Evolutionary conservation across 768 basidiomycete genomes (phyloP), one percentile per base, ranked within the genome.

Genomic region (Multifurca ochricompacta): DNA sequence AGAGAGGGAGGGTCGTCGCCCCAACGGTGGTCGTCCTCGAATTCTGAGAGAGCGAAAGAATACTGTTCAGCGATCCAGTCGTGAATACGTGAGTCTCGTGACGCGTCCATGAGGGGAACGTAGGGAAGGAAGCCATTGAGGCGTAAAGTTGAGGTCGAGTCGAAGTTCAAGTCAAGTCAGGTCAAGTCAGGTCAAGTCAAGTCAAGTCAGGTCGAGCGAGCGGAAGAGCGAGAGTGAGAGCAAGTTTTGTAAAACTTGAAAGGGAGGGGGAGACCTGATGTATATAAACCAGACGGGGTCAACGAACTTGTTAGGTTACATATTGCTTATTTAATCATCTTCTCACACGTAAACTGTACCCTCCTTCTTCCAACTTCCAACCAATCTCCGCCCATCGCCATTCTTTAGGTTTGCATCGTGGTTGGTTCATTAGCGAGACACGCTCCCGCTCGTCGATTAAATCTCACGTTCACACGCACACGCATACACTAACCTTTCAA

Each of bases 11-110:
- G 51, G 59, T 60, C 58, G 32, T 55, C 49, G 37, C 51, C 44
- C 35, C 37, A 41, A 11, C 16, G 42, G 13, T 37, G 39, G 21
- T 53, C 56, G 28, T 47, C 48, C 36, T 62, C 52, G 19, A 48
- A 46, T 11, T 62, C 59, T 3, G 51, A 46, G 40, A 61, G 59
- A 27, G 59, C 61, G 18, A 62, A 62, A 21, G 56, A 51, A 19
- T 56, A 60, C 41, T 60, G 59, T 36, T 62, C 52, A 31, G 60
- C 60, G 50, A 61, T 60, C 60, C 60, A 61, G 40, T 54, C 50
- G 45, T 61, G 60, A 41, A 59, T 59, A 52, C 59, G 59, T 28
- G 60, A 52, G 39, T 60, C 54, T 36, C 60, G 59, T 42, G 49
- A 49, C 44, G 41, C 60, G 52, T 60, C 59, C 40, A 41, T 48